phyloP scores from a whole-genome alignment of 306 rosid genomes.

The Quercus ilex region DNA sequence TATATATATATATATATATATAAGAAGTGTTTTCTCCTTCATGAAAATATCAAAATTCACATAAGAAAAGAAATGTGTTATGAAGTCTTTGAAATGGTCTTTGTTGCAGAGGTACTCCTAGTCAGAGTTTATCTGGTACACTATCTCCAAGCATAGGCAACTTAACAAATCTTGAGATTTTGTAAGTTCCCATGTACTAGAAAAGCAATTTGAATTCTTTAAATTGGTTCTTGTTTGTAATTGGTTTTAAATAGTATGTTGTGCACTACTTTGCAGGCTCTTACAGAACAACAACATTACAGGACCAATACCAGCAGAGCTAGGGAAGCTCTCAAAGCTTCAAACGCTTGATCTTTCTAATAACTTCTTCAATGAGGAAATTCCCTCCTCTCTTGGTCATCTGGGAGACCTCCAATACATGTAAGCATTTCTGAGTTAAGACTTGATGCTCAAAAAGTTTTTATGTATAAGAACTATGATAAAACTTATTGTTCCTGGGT shows the following conservation, averaged over 20 bases:
- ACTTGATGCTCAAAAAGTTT: conserved; percentile 1
- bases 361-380: conserved; percentile 64
- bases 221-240: conserved; percentile 10
- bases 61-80: neutral
- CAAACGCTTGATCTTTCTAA: conserved; percentile 88
- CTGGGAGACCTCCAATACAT: conserved; percentile 74
- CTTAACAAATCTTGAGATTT: conserved; percentile 91
- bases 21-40: neutral
- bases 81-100: conserved; percentile 26
- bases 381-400: conserved; percentile 70
- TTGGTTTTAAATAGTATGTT: conserved; percentile 14
- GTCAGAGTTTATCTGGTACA: conserved; percentile 90
- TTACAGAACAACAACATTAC: conserved; percentile 88
- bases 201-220: neutral
- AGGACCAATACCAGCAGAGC: conserved; percentile 76
- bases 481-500: neutral
- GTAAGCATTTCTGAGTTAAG: conserved; percentile 46
- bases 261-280: conserved; percentile 50
- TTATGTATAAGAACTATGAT: neutral
- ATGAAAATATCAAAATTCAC: neutral
- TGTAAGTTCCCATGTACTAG: conserved; percentile 47
- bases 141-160: conserved; percentile 92
- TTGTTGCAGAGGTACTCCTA: conserved; percentile 83
- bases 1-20: no score
- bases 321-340: conserved; percentile 76